Conservation (phyloP, 371 early-diverging fungal species). For the Mortierella sp. region DNA sequence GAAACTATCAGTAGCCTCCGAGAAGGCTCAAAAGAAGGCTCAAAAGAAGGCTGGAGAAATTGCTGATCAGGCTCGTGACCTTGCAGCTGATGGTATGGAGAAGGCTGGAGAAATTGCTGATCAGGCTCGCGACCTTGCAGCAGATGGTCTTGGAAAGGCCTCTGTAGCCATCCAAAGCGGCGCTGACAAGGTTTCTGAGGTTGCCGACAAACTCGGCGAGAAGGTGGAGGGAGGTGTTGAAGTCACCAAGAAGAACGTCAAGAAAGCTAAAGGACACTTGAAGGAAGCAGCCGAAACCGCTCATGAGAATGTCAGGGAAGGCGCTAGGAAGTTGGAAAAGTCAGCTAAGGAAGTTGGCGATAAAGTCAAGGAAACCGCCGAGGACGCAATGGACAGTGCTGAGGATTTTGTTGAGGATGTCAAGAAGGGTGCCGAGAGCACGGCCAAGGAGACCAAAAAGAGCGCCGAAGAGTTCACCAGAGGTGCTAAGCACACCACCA, state of each 20-base stretch:
- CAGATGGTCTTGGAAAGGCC: slow-evolving; percentile 42
- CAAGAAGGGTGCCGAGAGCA: slow-evolving; percentile 19
- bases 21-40: slow-evolving; percentile 16
- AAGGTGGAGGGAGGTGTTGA: slow-evolving; percentile 27
- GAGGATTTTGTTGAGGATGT: slow-evolving; percentile 24
- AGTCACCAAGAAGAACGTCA: slow-evolving; percentile 15
- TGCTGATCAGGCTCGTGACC: slow-evolving; percentile 39
- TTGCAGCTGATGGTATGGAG: slow-evolving; percentile 42
- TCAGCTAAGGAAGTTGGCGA: slow-evolving; percentile 15
- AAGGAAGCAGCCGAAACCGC: slow-evolving; percentile 21
- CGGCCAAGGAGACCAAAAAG: slow-evolving; percentile 18
- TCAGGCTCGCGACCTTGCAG: slow-evolving; percentile 40
- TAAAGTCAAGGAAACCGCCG: slow-evolving; percentile 22
- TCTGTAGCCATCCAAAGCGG: slow-evolving; percentile 32
- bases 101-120: slow-evolving; percentile 37
- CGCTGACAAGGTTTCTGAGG: slow-evolving; percentile 21
- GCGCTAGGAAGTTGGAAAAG: slow-evolving; percentile 22
- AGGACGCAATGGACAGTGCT: slow-evolving; percentile 2
- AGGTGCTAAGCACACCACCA: slow-evolving; percentile 10
- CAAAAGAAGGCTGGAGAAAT: slow-evolving; percentile 30
- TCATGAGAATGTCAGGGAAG: slow-evolving; percentile 18
- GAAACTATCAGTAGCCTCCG: slow-evolving; percentile 24
- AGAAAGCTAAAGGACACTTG: slow-evolving; percentile 11
- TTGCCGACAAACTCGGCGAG: slow-evolving; percentile 10
- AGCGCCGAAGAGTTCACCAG: slow-evolving; percentile 12